Conservation (phyloP, 2,329 filamentous ascomycete genomes). For the Pyricularia pennisetigena region DNA sequence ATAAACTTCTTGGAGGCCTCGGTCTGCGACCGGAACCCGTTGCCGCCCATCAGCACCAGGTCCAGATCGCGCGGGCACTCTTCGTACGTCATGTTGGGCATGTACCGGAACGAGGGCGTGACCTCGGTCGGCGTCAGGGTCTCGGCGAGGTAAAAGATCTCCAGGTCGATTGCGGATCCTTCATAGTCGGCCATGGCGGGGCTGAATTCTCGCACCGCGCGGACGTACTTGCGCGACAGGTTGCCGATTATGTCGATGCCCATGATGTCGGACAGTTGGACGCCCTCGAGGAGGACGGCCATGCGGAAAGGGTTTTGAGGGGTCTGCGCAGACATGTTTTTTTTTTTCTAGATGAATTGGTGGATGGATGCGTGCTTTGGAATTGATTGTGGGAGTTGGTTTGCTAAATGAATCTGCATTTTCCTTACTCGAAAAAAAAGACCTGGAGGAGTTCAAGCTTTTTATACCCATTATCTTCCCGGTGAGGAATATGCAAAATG, state of each 20-base stretch:
- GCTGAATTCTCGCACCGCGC: conserved; percentile 8
- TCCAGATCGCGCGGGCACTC: conserved; percentile 28
- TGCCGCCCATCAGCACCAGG: conserved; percentile 27
- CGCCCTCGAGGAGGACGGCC: conserved; percentile 25
- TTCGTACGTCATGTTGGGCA: conserved; percentile 28
- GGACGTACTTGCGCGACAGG: conserved; percentile 14
- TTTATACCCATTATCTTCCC: too few relatives aligned
- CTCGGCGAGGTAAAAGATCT: conserved; percentile 27
- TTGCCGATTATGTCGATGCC: conserved; percentile 28
- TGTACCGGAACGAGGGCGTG: conserved; percentile 20
- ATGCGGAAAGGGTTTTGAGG: conserved; percentile 19
- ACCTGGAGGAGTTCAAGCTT: too few relatives aligned
- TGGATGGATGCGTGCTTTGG: background rate
- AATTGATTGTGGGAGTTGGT: background rate
- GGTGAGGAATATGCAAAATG: too few relatives aligned
- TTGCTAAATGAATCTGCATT: too few relatives aligned
- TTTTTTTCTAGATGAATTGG: background rate
- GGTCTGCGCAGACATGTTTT: background rate
- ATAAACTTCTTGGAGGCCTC: conserved; percentile 23
- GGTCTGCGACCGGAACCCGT: conserved; percentile 18
- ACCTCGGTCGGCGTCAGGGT: conserved; percentile 19
- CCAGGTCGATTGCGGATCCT: conserved; percentile 11
- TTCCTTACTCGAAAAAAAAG: too few relatives aligned
- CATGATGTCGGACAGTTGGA: conserved; percentile 27
- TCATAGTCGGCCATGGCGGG: background rate